These are phyloP conservation scores for Flaveria brownii DNA, from an alignment of 129 eudicot species.

Conservation along the genomic window DNA sequence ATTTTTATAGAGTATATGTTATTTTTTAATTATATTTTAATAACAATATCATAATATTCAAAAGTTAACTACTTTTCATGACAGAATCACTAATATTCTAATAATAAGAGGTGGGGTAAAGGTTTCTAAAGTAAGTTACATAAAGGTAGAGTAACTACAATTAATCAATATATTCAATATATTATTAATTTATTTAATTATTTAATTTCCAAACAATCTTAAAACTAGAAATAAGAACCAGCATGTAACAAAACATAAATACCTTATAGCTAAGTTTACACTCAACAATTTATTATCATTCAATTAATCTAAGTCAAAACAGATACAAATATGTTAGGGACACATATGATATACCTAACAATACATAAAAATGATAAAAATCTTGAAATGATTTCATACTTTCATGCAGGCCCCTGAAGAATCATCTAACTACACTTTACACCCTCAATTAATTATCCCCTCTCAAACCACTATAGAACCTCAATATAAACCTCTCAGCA, in stretches of 20 bases:
- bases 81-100: background rate
- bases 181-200: background rate
- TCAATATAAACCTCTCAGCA: slow-evolving; percentile 55
- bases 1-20: background rate
- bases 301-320: background rate
- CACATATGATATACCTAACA: background rate
- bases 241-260: background rate
- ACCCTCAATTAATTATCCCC: slow-evolving; percentile 18
- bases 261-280: background rate
- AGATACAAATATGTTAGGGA: background rate
- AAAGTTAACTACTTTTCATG: background rate
- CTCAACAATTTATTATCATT: slow-evolving; percentile 1
- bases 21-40: background rate
- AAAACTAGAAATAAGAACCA: background rate
- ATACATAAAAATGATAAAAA: background rate
- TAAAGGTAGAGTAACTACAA: background rate
- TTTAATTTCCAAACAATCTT: background rate
- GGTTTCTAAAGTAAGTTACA: background rate
- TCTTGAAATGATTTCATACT: background rate
- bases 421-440: background rate
- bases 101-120: slow-evolving; percentile 7
- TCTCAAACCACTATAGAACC: slow-evolving; percentile 43
- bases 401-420: background rate
- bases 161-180: background rate
- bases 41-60: background rate